Conservation (phyloP, 176 grass and related monocot genomes). For the Avena insularis region DNA sequence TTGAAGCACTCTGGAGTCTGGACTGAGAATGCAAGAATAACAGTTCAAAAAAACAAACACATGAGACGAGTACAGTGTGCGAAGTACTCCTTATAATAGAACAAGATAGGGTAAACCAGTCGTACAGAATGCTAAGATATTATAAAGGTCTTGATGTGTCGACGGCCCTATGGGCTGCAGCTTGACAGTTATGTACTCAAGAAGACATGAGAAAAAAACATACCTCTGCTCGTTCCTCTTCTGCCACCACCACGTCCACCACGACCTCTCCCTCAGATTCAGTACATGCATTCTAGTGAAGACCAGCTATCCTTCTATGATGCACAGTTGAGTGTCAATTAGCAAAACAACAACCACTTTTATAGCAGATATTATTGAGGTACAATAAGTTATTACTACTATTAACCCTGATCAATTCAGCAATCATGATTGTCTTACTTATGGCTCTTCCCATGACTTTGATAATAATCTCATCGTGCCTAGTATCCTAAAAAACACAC, state of each 20-base stretch:
- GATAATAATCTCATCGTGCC: slow-evolving; percentile 69
- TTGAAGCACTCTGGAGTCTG: neutral
- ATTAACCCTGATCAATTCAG: slow-evolving; percentile 80
- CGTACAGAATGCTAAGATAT: neutral
- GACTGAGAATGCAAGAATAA: neutral
- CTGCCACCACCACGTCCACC: slow-evolving; percentile 46
- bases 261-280: slow-evolving; percentile 80
- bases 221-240: slow-evolving; percentile 80
- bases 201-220: slow-evolving; percentile 9
- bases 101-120: neutral
- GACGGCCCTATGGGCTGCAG: neutral
- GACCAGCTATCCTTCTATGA: slow-evolving; percentile 82
- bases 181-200: neutral
- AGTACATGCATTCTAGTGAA: slow-evolving; percentile 74
- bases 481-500: slow-evolving; percentile 63
- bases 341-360: slow-evolving; percentile 12
- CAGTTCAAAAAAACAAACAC: neutral
- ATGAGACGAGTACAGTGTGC: neutral
- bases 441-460: slow-evolving; percentile 91
- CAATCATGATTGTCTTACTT: slow-evolving; percentile 84
- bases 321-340: slow-evolving; percentile 30
- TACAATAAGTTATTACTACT: neutral
- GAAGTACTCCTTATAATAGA: neutral
- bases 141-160: neutral
- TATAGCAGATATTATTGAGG: slow-evolving; percentile 21